Base-by-base conservation (phyloP, 2,329 filamentous ascomycete species). In the Eurotiales sp. region DNA sequence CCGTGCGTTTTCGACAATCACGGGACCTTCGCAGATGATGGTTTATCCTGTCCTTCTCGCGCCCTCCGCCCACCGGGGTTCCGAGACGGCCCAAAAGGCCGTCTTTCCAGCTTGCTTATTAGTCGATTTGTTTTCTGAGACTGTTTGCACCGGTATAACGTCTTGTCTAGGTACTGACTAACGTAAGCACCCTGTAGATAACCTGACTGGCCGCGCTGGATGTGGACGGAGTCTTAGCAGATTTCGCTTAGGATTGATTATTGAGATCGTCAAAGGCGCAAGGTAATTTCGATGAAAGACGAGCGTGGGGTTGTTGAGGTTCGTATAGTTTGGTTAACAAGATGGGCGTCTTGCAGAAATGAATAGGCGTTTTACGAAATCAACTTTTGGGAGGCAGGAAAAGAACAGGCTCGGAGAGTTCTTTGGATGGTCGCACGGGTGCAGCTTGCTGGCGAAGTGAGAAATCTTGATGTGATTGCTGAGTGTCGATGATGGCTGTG, bases 81-180 rank as follows among this genome's bases (percentile, higher is more conserved):
- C 60, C 58, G 63, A 67, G 64, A 68, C 63, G 66, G 66, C 66
- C 47, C 64, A 52, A 49, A 61, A 59, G 66, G 65, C 66, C 66
- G 65, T 64, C 66, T 59, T 64, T 64, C 62, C 61, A 56, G 49
- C 52, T 40, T 60, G 49, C n/a, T n/a, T n/a, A 44, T 25, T 49
- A 12, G n/a, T 44, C 17, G 27, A 40, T 27, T 29, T 15, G 56
- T 62, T 57, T 45, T 55, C 46, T n/a, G n/a, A 42, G 25, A 53
- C 47, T 53, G 56, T 59, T 30, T 30, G 34, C n/a, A 25, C 23
- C 40, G 21, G 43, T 54, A 48, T 46, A 49, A 45, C 15, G 34
- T 36, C n/a, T 21, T 10, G 21, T 34, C 17, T 11, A 19, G 8
- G 10, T 36, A 17, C 21, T 37, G n/a, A 36, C 34, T 17, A 37